Conservation (phyloP, 2,329 filamentous ascomycete species). For the Plectosphaerella plurivora region DNA sequence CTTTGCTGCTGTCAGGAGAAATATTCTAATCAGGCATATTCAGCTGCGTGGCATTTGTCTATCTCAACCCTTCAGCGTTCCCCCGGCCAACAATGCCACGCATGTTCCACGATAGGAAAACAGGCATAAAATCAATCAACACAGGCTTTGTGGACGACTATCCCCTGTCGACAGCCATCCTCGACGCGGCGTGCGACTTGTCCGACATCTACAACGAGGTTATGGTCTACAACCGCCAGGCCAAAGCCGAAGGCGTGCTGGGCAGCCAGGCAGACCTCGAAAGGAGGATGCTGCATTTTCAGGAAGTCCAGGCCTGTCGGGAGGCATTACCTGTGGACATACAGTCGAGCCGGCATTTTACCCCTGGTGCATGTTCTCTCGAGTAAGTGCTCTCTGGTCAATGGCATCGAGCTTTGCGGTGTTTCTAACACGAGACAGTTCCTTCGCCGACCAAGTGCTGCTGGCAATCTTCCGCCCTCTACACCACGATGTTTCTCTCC, state of each 20-base stretch:
- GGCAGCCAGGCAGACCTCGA: not conserved
- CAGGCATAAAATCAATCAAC: not conserved
- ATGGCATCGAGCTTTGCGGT: too few relatives aligned
- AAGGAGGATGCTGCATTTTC: not conserved
- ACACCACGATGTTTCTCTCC: not conserved
- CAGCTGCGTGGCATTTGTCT: not conserved
- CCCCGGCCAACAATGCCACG: not conserved
- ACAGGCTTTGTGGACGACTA: not conserved
- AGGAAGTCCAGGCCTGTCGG: not conserved
- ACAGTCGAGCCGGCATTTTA: not conserved
- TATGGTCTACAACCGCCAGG: not conserved
- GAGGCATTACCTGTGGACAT: not conserved
- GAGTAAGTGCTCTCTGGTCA: too few relatives aligned
- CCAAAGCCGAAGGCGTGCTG: not conserved
- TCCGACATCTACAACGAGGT: not conserved
- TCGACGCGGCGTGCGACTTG: not conserved
- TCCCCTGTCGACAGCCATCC: not conserved
- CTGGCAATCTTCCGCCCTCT: not conserved
- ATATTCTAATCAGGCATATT: not conserved
- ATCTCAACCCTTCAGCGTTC: not conserved
- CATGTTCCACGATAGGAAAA: not conserved
- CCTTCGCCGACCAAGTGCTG: not conserved
- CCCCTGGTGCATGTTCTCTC: not conserved
- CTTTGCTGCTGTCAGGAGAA: not conserved
- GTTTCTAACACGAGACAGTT: not conserved